These are phyloP conservation scores for Auricularia sp. DNA, from an alignment of 768 basidiomycete species.

Conservation along the genomic window DNA sequence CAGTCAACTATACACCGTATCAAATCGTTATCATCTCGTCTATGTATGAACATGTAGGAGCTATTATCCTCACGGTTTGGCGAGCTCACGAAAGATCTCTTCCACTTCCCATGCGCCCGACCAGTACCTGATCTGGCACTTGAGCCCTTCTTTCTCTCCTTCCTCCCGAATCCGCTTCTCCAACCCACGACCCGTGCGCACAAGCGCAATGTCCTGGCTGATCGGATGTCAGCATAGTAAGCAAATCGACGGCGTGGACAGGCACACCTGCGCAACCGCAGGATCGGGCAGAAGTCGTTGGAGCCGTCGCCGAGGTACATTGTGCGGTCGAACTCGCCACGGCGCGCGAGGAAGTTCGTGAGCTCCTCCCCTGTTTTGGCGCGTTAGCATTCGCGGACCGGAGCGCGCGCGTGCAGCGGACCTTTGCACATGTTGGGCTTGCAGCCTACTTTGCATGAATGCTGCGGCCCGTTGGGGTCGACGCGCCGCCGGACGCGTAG, in stretches of 20 bases:
- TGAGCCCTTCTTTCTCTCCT: slow-evolving; percentile 51
- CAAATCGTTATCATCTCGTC: too few species aligned
- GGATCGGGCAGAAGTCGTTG: slow-evolving; percentile 91
- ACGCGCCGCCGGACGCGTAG: slow-evolving; percentile 70
- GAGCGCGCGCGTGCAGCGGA: slow-evolving; percentile 13
- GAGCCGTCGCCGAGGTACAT: slow-evolving; percentile 89
- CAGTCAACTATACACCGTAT: too few species aligned
- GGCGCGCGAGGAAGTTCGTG: slow-evolving; percentile 60
- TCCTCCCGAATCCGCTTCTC: slow-evolving; percentile 69
- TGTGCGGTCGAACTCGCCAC: slow-evolving; percentile 61
- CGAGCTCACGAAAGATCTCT: slow-evolving; percentile 43
- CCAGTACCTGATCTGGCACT: slow-evolving; percentile 74
- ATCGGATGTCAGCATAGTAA: neutral
- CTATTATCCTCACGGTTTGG: neutral
- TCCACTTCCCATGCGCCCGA: slow-evolving; percentile 95
- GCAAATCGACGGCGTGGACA: neutral
- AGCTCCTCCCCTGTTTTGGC: slow-evolving; percentile 70
- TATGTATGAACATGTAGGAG: too few species aligned
- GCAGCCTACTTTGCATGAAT: slow-evolving; percentile 79
- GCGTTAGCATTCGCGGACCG: neutral
- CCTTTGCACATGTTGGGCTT: slow-evolving; percentile 98
- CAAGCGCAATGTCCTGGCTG: slow-evolving; percentile 78
- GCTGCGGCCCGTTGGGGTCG: slow-evolving; percentile 67
- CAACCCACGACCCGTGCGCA: slow-evolving; percentile 68
- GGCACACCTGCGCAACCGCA: slow-evolving; percentile 65